These are phyloP conservation scores for Huntiella bhutanensis DNA, from an alignment of 2,329 filamentous ascomycete genomes.

Conservation along the genomic window DNA sequence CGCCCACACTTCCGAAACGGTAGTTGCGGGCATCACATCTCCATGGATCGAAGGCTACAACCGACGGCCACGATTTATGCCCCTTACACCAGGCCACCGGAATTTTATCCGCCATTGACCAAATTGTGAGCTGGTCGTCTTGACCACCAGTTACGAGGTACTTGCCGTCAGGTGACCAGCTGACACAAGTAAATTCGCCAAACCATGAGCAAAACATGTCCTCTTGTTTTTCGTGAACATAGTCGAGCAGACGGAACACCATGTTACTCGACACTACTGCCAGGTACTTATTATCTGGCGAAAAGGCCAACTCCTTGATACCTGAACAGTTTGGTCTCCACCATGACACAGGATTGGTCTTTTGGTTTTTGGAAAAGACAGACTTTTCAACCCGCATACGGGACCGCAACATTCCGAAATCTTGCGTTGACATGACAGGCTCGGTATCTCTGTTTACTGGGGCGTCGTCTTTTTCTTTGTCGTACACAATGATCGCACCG, in stretches of 20 bases:
- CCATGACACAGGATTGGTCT: slow-evolving; percentile 73
- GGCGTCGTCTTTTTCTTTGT: slow-evolving; percentile 89
- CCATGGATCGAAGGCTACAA: slow-evolving; percentile 92
- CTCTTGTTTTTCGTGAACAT: slow-evolving; percentile 71
- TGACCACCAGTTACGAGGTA: slow-evolving; percentile 91
- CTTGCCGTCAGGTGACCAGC: slow-evolving; percentile 93
- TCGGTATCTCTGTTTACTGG: slow-evolving; percentile 55
- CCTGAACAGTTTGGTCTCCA: slow-evolving; percentile 88
- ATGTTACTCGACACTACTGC: slow-evolving; percentile 88
- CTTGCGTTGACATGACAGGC: slow-evolving; percentile 12
- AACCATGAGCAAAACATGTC: slow-evolving; percentile 85
- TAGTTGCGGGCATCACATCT: slow-evolving; percentile 90
- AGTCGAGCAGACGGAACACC: slow-evolving; percentile 75
- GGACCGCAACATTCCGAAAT: slow-evolving; percentile 26
- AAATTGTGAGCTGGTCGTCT: slow-evolving; percentile 90
- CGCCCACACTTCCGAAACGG: slow-evolving; percentile 85
- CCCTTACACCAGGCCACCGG: slow-evolving; percentile 87
- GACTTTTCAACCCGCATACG: slow-evolving; percentile 59
- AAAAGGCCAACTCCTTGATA: slow-evolving; percentile 83
- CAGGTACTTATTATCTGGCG: slow-evolving; percentile 69
- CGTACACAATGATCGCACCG: slow-evolving; percentile 78
- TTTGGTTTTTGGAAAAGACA: slow-evolving; percentile 83
- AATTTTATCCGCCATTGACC: slow-evolving; percentile 66
- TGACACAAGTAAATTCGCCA: slow-evolving; percentile 78
- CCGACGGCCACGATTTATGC: slow-evolving; percentile 88